These are phyloP conservation scores for Ogataea pilisensis DNA, from an alignment of 805 yeast genomes.

Conservation along the genomic window DNA sequence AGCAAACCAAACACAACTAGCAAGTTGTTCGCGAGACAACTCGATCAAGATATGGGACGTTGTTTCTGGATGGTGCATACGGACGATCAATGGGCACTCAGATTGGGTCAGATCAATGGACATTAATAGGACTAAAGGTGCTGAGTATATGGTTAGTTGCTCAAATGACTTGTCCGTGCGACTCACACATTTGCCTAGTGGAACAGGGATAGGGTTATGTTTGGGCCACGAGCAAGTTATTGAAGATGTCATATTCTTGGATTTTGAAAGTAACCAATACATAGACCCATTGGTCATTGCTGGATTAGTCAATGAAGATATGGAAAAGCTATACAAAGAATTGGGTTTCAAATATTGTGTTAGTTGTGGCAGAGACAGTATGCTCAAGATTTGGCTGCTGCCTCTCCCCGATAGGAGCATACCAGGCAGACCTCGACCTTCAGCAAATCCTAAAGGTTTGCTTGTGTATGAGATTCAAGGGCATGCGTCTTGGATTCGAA, in stretches of 20 bases:
- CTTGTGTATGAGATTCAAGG: constrained; percentile 57
- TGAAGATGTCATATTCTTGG: constrained; percentile 68
- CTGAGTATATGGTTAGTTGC: constrained; percentile 64
- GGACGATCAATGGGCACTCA: constrained; percentile 70
- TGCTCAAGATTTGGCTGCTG: constrained; percentile 71
- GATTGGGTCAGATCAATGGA: constrained; percentile 84
- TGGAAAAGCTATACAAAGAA: constrained; percentile 25
- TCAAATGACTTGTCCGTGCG: constrained; percentile 77
- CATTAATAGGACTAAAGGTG: constrained; percentile 36
- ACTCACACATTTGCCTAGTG: constrained; percentile 59
- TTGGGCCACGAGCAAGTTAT: constrained; percentile 82
- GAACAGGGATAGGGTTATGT: constrained; percentile 62
- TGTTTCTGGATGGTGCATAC: constrained; percentile 59
- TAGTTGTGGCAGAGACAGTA: constrained; percentile 76
- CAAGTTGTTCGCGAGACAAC: constrained; percentile 62
- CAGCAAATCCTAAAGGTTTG: constrained; percentile 57
- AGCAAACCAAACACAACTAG: constrained; percentile 42
- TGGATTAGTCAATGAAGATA: not conserved
- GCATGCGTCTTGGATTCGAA: constrained; percentile 84
- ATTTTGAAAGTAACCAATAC: constrained; percentile 41
- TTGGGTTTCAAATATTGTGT: constrained; percentile 70
- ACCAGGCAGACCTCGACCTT: constrained; percentile 36
- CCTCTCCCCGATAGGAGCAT: constrained; percentile 60
- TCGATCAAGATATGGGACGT: constrained; percentile 65
- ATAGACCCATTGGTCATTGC: constrained; percentile 41